Base-by-base conservation (phyloP, 1,284 basidiomycete genomes). In the Malassezia yamatoensis region DNA sequence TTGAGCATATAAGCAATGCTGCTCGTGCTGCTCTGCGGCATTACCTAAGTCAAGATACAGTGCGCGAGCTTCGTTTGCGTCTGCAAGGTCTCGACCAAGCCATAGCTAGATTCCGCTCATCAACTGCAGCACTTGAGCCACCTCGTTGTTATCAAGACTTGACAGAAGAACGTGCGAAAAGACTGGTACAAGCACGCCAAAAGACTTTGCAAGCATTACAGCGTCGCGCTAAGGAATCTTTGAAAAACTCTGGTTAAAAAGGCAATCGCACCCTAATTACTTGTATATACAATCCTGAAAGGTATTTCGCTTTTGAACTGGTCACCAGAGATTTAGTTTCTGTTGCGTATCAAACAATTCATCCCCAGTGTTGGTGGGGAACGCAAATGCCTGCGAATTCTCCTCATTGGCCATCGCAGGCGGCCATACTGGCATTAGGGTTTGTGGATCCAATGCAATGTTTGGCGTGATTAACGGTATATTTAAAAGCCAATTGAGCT, bases 1-100 rank as follows among this genome's bases (percentile, higher is more conserved):
- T 88, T 72, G 75, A 80, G 1, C 87, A 89, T 64, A 85, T 89
- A 58, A 83, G 85, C 68, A 81, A 79, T 4, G 87, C 85, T 65
- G 78, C 86, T 1, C 75, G 79, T 13, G 84, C 87, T 67, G 87
- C 86, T 7, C 84, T 87, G 66, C 79, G 79, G 21, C 76, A 77
- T 32, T 85, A 86, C 78, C 82, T 82, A 59, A 77, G 78, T 37
- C 76, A 80, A 44, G 85, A 87, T 57, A 59, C 59, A 34, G 42
- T 73, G 10, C 54, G 55, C 1, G 59, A 63, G 38, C 49, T 61
- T 1, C 52, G 63, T 12, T 42, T 47, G 49, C 43, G 61, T 34
- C 61, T 74, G 3, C 58, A 57, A 39, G 48, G 43, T 20, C 38
- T 70, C 16, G 72, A 72, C 51, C 33, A 37, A 0, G 53, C 55